Base-by-base conservation (phyloP, 1,284 basidiomycete species). In the Rhodotorula sp. region DNA sequence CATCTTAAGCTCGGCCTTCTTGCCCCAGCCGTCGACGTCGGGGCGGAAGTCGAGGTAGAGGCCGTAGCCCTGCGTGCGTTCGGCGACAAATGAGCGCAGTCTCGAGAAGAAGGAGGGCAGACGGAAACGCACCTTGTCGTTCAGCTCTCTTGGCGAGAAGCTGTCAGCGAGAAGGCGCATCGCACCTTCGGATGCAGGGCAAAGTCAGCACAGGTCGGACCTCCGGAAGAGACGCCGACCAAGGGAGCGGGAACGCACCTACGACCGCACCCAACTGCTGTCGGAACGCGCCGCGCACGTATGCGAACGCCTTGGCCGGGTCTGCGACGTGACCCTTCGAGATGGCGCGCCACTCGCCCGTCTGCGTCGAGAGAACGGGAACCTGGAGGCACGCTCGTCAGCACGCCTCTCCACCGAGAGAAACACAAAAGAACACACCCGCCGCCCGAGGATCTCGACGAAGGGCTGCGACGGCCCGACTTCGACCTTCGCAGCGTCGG, bases 381-480 rank as follows among this genome's bases (percentile, higher is more conserved):
- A 94, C 93, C 78, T 64, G 70, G 12, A 13, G 3, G 25, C 15
- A 12, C 12, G 0, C 36, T 12, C 1, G 32, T 48, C 50, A 37
- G 22, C 6, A 37, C 10, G 19, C 15, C 19, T 32, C 22, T 3
- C 17, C 1, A 22, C 1, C 4, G 32, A n/a, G 7, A 53, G n/a
- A 50, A 32, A n/a, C 25, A 2, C 7, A 13, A 34, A 27, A 54
- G 19, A 4, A 25, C 66, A n/a, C 54, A 69, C 67, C 91, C 89
- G 88, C 81, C 91, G 86, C 55, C 91, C 89, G 87, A 98, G 90
- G 55, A 98, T 83, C 74, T 93, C 91, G 32, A 97, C 91, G 48
- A 78, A 97, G 7, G 96, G 94, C 82, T 98, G 95, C 17, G 89
- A 86, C 48, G 89, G 90, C 25, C 85, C 86, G 7, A 87, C 86